phyloP scores from a whole-genome alignment of 495 filamentous ascomycete genomes.

The Gamarada debralockiae region DNA sequence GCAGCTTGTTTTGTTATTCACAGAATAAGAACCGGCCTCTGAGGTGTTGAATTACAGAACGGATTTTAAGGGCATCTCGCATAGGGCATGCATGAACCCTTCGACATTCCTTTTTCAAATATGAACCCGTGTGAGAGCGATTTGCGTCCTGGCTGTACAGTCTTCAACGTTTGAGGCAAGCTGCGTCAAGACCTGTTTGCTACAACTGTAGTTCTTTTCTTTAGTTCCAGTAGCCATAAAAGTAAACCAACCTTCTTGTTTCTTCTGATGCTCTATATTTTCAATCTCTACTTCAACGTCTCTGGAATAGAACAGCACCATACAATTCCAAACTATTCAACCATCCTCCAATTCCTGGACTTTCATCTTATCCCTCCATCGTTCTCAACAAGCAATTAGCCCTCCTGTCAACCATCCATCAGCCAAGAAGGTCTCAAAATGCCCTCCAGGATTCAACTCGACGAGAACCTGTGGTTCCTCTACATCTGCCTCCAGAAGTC shows the following conservation, averaged over 20 bases:
- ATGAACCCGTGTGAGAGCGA: background rate
- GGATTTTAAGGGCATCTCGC: background rate
- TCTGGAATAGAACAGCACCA: background rate
- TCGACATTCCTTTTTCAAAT: background rate
- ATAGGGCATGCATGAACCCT: background rate
- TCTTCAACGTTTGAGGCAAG: background rate
- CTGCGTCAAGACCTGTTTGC: background rate
- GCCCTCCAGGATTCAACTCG: slow-evolving; percentile 29
- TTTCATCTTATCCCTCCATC: background rate
- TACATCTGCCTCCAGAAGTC: slow-evolving; percentile 34
- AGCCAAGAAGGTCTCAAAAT: slow-evolving; percentile 5
- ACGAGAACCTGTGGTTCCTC: slow-evolving; percentile 34
- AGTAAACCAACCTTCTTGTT: background rate
- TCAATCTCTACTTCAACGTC: background rate
- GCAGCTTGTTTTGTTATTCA: background rate
- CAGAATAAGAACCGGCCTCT: background rate
- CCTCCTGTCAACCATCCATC: background rate
- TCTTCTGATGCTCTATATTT: slow-evolving; percentile 1
- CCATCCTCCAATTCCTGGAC: background rate
- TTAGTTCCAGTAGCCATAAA: background rate
- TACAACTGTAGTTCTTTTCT: background rate
- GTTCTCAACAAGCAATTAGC: background rate
- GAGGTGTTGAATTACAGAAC: background rate
- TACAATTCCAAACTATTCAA: slow-evolving; percentile 9
- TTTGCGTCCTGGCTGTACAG: background rate